These are phyloP conservation scores for Buxus sempervirens DNA, from an alignment of 164 flowering plant genomes.

Conservation along the genomic window DNA sequence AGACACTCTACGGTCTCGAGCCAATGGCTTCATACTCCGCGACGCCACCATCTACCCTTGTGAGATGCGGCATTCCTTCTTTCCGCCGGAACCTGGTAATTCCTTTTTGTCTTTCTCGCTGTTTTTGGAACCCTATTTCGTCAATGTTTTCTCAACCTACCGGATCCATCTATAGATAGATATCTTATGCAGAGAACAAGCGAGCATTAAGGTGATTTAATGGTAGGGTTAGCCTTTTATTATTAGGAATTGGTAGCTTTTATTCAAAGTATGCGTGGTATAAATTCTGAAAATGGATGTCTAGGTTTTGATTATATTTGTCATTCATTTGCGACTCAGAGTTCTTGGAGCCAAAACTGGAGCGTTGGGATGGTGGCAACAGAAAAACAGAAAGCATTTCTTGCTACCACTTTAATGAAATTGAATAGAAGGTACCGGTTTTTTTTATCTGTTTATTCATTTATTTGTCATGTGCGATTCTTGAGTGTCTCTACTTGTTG, in stretches of 20 bases:
- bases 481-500: no score
- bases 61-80: neutral
- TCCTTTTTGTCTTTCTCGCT: no score
- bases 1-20: neutral
- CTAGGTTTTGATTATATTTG: neutral
- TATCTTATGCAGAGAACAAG: neutral
- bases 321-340: conserved; percentile 11
- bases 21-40: neutral
- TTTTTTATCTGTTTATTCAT: neutral
- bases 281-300: neutral
- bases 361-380: conserved; percentile 5
- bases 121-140: neutral
- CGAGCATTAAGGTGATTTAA: neutral
- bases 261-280: neutral
- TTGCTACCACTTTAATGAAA: conserved; percentile 1
- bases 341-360: conserved; percentile 19
- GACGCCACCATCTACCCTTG: neutral
- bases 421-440: conserved; percentile 25
- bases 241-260: neutral
- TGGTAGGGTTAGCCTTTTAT: neutral
- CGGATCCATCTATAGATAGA: no score
- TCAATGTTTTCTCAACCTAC: neutral
- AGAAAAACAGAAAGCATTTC: conserved; percentile 8
- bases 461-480: neutral
- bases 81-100: neutral